Base-by-base conservation (phyloP, 2,329 filamentous ascomycete genomes). In the Ophiosphaerella herpotricha region DNA sequence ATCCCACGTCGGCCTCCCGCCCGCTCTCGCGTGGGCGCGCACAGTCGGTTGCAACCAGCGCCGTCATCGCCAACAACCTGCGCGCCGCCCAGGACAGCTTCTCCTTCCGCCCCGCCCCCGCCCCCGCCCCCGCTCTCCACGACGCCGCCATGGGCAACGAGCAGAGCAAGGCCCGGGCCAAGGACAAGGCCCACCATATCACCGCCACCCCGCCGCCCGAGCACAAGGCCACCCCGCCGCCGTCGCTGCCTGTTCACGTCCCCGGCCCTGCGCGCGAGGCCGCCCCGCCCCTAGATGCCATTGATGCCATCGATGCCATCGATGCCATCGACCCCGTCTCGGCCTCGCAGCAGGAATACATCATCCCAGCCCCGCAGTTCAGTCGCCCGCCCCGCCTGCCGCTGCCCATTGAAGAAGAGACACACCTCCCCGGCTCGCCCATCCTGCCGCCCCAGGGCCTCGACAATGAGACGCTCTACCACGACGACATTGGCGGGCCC, bases 351-450 rank as follows among this genome's bases (percentile, higher is more conserved):
- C 39, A 60, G 31, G 77, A 75, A 55, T 68, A 76, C 73, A 59
- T 72, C 54, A 56, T 70, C 60, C 53, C 73, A 58, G 54, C 69
- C 18, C 66, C 73, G 62, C 71, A 82, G 74, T 79, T 77, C 75
- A 74, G 81, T 50, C 82, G 88, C n/a, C 93, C 93, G 39, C 93
- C 93, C 43, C 88, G 93, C 53, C 80, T 97, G 65, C 93, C 93
- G 50, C 83, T 97, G 51, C 92, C 93, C 46, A 97, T 97, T 64
- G 91, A 95, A 64, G 90, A 97, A 78, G 91, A 96, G 71, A 83
- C 89, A 12, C 87, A 94, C 63, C 91, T 89, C 1, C 93, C 93
- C 1, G 92, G 92, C 23, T 97, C 92, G 38, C 93, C 93, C 46
- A 93, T 96, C 57, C 84, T 93, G 55, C 85, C 88, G 6, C 83